A percentile compares a stretch with the other conserved stretches of the same genome.
Conservation (phyloP, 352 stramenopile genomes). For the Globisporangium paddicum region DNA sequence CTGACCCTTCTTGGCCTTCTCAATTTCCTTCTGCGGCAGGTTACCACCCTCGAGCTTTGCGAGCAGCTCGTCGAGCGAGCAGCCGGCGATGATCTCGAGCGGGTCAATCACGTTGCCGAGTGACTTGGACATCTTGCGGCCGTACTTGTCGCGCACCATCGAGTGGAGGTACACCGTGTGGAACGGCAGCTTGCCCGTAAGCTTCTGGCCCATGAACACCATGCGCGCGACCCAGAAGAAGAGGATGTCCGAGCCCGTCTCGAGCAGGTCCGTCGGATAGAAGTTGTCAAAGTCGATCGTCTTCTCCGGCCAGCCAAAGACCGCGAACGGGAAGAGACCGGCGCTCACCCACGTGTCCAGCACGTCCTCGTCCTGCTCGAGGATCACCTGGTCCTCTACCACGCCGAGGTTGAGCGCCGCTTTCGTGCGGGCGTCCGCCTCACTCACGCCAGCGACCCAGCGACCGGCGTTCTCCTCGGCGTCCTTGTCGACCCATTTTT, state of each 20-base stretch:
- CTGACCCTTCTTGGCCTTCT: slow-evolving; percentile 97
- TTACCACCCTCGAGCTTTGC: slow-evolving; percentile 97
- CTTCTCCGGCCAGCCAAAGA: slow-evolving; percentile 79
- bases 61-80: slow-evolving; percentile 92
- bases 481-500: slow-evolving; percentile 71
- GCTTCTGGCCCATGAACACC: slow-evolving; percentile 95
- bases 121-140: slow-evolving; percentile 99
- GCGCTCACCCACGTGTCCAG: slow-evolving; percentile 99
- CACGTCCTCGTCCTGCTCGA: slow-evolving; percentile 99
- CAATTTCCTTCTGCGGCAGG: slow-evolving; percentile 95
- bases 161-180: slow-evolving; percentile 97
- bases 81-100: slow-evolving; percentile 97
- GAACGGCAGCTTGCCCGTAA: slow-evolving; percentile 97
- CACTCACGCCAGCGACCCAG: slow-evolving; percentile 75
- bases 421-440: slow-evolving; percentile 89
- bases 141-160: slow-evolving; percentile 97
- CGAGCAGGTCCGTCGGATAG: slow-evolving; percentile 95
- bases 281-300: slow-evolving; percentile 83
- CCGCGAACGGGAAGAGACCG: slow-evolving; percentile 93
- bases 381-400: slow-evolving; percentile 50
- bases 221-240: slow-evolving; percentile 99
- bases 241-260: slow-evolving; percentile 99
- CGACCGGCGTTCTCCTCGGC: slow-evolving; percentile 45
- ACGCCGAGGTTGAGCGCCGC: slow-evolving; percentile 68
- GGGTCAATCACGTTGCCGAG: slow-evolving; percentile 99